Evolutionary conservation across 2,329 filamentous ascomycete species (phyloP), one percentile per base, ranked within the genome.

Genomic region (Aspergillus unguis): DNA sequence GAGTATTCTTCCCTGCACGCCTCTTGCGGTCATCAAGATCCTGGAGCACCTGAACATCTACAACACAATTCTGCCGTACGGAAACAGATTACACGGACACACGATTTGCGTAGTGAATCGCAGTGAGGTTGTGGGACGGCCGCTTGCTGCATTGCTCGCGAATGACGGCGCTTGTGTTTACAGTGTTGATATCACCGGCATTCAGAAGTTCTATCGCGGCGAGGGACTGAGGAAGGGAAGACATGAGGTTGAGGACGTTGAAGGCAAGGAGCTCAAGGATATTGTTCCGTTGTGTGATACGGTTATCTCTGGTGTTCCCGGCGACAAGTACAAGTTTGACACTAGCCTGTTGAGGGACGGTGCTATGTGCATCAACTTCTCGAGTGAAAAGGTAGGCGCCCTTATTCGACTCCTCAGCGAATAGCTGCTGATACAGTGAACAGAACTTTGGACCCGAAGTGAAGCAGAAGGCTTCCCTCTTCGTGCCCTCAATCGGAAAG

Each of bases 361-460:
- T 44, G 92, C 90, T 29, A 90, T 96, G n/a, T 99, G 94, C 79
- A 92, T 99, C 77, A 99, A 99, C 75, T 97, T 99, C 71, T 95
- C 91, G 6, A 96, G 90, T 47, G 90, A 88, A 73, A 90, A 92
- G 79, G 81, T 83, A 36, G 27, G 29, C 28, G 23, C 17, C 36
- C 26, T 6, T 6, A 5, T 5, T 42, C 17, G 1, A 23, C 10
- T 40, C 36, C 50, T n/a, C 11, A 7, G 48, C 40, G 50, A 9
- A 5, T 23, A 40, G n/a, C 35, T 35, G 31, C 53, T 58, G 49
- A 57, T 26, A 37, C 35, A 28, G 2, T 35, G 2, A 44, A 36
- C 62, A 83, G 77, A 97, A 99, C 75, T 97, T 97, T 73, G 86
- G 86, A 56, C 85, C 87, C 0, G 88, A 88, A 44, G 85, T 97